These are phyloP conservation scores for Lenzites betulinus DNA, from an alignment of 768 basidiomycete genomes.

Conservation along the genomic window DNA sequence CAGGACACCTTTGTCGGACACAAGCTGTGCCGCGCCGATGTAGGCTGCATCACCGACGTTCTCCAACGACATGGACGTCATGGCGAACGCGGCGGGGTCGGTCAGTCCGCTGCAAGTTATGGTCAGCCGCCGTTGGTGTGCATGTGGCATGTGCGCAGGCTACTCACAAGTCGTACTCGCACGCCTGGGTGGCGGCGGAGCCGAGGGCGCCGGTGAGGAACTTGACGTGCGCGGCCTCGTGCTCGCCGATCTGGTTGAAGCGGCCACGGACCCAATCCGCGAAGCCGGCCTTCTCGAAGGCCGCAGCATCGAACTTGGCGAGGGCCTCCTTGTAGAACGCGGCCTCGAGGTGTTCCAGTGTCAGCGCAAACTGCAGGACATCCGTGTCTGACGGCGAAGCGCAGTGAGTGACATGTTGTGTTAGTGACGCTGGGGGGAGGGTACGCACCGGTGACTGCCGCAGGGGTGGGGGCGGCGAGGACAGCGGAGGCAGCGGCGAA, in stretches of 20 bases:
- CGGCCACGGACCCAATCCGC: slow-evolving; percentile 50
- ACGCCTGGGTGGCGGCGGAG: slow-evolving; percentile 47
- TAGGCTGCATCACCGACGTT: slow-evolving; percentile 58
- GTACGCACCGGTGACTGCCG: background rate
- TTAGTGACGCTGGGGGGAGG: too few relatives aligned
- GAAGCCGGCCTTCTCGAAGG: slow-evolving; percentile 51
- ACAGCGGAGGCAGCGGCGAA: background rate
- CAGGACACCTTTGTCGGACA: slow-evolving; percentile 46
- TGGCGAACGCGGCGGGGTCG: slow-evolving; percentile 45
- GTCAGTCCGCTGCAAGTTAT: slow-evolving; percentile 39
- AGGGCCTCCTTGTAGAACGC: slow-evolving; percentile 48
- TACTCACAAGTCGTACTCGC: slow-evolving; percentile 60
- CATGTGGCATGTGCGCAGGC: background rate
- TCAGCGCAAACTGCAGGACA: slow-evolving; percentile 49
- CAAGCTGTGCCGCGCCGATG: slow-evolving; percentile 51
- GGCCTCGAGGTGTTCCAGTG: slow-evolving; percentile 48
- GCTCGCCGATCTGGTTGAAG: slow-evolving; percentile 54
- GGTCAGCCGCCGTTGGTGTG: background rate
- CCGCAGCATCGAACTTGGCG: slow-evolving; percentile 43
- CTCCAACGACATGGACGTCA: slow-evolving; percentile 49
- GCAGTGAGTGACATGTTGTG: background rate
- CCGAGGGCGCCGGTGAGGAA: slow-evolving; percentile 51
- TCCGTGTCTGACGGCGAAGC: slow-evolving; percentile 20
- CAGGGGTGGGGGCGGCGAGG: background rate
- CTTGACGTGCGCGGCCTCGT: slow-evolving; percentile 57